Conservation (phyloP, 768 basidiomycete genomes). For the Psilocybe tampanensis region DNA sequence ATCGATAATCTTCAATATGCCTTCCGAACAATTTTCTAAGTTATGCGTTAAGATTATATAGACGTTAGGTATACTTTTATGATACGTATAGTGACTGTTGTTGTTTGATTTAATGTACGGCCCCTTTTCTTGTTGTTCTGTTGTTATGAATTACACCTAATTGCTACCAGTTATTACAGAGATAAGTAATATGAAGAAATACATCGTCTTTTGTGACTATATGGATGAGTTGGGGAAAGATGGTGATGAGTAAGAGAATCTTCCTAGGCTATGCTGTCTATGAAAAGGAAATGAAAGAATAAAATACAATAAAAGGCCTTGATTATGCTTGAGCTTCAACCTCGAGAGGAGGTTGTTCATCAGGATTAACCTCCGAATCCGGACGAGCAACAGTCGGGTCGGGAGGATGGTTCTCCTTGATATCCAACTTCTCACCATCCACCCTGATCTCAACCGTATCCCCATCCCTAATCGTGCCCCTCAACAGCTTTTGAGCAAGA, state of each 20-base stretch:
- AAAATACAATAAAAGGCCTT: background rate
- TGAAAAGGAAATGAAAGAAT: background rate
- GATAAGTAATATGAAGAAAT: background rate
- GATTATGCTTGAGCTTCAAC: background rate
- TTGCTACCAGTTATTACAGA: background rate
- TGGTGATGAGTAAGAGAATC: background rate
- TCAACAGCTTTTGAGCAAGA: constrained; percentile 77
- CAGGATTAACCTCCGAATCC: constrained; percentile 27
- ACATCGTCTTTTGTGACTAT: background rate
- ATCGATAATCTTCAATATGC: background rate
- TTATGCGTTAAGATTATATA: constrained; percentile 6
- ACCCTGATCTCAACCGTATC: constrained; percentile 64
- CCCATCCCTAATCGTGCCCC: constrained; percentile 74
- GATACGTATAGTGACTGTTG: too few species aligned
- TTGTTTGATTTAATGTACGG: too few species aligned
- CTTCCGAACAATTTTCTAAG: background rate
- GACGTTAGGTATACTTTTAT: background rate
- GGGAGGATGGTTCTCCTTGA: constrained; percentile 62
- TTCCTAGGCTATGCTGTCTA: background rate
- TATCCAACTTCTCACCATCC: constrained; percentile 43
- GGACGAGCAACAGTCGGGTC: constrained; percentile 39
- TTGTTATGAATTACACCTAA: background rate
- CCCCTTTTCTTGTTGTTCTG: too few species aligned
- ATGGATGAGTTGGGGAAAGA: background rate
- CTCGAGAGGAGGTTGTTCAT: constrained; percentile 18